These are phyloP conservation scores for Neurospora pannonica DNA, from an alignment of 495 filamentous ascomycete species.

Conservation along the genomic window DNA sequence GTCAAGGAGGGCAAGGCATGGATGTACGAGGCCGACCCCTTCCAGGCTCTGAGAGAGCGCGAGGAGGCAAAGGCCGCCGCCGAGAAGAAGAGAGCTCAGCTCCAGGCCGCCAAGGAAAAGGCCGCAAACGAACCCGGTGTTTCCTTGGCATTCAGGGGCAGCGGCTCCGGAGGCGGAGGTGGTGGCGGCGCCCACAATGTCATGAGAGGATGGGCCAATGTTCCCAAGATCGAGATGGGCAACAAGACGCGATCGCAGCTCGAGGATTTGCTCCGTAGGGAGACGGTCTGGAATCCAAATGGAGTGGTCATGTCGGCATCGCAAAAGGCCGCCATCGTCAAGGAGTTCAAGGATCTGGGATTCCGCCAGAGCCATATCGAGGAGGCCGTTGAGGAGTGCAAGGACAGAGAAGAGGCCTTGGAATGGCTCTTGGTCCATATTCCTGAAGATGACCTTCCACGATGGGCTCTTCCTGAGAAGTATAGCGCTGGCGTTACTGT, in stretches of 20 bases:
- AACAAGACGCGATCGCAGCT: constrained; percentile 63
- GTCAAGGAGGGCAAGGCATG: constrained; percentile 66
- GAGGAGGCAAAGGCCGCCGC: constrained; percentile 61
- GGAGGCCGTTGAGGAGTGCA: constrained; percentile 79
- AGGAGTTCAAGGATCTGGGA: constrained; percentile 65
- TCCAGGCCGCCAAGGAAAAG: constrained; percentile 52
- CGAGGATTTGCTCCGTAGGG: constrained; percentile 64
- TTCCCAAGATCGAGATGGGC: constrained; percentile 89
- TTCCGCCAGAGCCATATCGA: constrained; percentile 83
- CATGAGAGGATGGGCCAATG: constrained; percentile 70
- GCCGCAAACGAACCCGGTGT: constrained; percentile 44
- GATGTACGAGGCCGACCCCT: constrained; percentile 96
- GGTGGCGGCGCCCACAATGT: constrained; percentile 16
- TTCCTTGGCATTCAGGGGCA: constrained; percentile 29
- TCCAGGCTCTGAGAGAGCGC: constrained; percentile 65
- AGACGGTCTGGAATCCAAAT: constrained; percentile 81
- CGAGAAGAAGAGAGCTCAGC: constrained; percentile 61
- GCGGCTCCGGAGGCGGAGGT: constrained; percentile 12
- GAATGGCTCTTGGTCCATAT: constrained; percentile 93
- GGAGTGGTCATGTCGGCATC: constrained; percentile 49
- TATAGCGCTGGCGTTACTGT: constrained; percentile 84
- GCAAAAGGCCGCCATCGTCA: constrained; percentile 52
- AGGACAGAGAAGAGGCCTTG: constrained; percentile 84
- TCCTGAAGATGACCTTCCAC: constrained; percentile 87
- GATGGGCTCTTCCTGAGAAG: constrained; percentile 80